phyloP scores from a whole-genome alignment of 352 stramenopile genomes.

The Globisporangium nagaii region DNA sequence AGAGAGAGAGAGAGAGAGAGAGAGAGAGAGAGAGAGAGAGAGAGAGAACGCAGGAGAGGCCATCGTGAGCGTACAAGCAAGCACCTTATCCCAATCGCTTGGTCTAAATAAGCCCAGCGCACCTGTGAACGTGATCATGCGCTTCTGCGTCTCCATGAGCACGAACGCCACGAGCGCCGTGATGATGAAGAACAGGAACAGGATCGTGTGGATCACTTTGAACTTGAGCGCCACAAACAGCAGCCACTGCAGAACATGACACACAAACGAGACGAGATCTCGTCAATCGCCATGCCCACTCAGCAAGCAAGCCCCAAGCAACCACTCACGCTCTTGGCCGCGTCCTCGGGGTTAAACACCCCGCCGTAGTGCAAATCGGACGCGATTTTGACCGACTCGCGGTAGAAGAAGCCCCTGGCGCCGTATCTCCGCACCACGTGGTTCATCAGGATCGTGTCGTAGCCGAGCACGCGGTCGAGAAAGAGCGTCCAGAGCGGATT shows the following conservation, averaged over 20 bases:
- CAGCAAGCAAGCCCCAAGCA: not conserved
- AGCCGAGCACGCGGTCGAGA: conserved; percentile 53
- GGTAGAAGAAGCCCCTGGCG: conserved; percentile 58
- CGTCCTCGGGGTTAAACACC: conserved; percentile 35
- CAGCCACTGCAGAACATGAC: conserved; percentile 21
- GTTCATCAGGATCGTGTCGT: conserved; percentile 92
- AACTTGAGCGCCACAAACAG: conserved; percentile 75
- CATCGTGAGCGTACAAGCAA: too few relatives aligned
- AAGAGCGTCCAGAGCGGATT: conserved; percentile 39
- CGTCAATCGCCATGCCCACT: not conserved
- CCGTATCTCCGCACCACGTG: conserved; percentile 72
- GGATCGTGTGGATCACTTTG: conserved; percentile 82
- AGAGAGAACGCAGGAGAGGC: too few relatives aligned
- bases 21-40: too few relatives aligned
- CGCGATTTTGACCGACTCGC: conserved; percentile 44
- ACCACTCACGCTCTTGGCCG: conserved; percentile 24
- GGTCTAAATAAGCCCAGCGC: not conserved
- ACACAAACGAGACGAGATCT: not conserved
- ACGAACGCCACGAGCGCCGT: conserved; percentile 92
- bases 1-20: not conserved
- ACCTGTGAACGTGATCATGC: conserved; percentile 91
- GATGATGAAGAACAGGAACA: conserved; percentile 93
- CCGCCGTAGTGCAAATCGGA: conserved; percentile 66
- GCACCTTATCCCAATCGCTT: too few relatives aligned
- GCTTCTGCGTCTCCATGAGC: conserved; percentile 89